phyloP scores from a whole-genome alignment of 2,329 filamentous ascomycete genomes.

The Aotearoamyces nothofagi region DNA sequence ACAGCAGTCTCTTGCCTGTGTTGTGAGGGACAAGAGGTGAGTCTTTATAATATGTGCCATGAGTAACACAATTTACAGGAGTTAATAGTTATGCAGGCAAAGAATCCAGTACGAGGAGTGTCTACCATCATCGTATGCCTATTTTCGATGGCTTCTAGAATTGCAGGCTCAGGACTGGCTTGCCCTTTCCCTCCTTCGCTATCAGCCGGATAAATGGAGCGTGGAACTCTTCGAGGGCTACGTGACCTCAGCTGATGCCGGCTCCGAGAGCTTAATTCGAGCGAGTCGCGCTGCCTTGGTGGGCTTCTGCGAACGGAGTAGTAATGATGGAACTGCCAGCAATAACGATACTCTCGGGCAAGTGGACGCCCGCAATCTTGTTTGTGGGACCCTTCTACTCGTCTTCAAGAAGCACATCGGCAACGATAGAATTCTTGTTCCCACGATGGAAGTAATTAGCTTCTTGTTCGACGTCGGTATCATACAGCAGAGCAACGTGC shows the following conservation, averaged over 20 bases:
- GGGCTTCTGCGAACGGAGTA: conserved; percentile 27
- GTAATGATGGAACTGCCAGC: conserved; percentile 13
- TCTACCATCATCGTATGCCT: conserved; percentile 6
- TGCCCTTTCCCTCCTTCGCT: conserved; percentile 13
- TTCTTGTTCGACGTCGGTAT: conserved; percentile 57
- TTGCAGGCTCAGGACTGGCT: conserved; percentile 6
- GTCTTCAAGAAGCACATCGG: conserved; percentile 37
- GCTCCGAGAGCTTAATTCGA: conserved; percentile 60
- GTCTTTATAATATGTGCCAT: too few relatives aligned
- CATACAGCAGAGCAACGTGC: conserved; percentile 24
- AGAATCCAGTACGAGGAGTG: conserved; percentile 4
- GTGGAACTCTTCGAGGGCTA: conserved; percentile 47
- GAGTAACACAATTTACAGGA: too few relatives aligned
- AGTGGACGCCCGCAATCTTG: conserved; percentile 19
- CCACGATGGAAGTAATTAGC: conserved; percentile 60
- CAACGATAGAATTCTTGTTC: conserved; percentile 55
- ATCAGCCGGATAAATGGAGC: conserved; percentile 25
- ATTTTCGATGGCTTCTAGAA: conserved; percentile 11
- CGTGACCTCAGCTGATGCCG: conserved; percentile 61
- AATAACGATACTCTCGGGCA: not conserved
- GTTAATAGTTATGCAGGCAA: too few relatives aligned
- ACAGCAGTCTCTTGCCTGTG: conserved; percentile 33
- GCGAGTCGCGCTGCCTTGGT: conserved; percentile 51
- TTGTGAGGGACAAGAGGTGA: conserved; percentile 28
- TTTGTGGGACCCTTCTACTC: conserved; percentile 34